phyloP scores from a whole-genome alignment of 2,329 filamentous ascomycete species.

The Pseudogymnoascus sp. region DNA sequence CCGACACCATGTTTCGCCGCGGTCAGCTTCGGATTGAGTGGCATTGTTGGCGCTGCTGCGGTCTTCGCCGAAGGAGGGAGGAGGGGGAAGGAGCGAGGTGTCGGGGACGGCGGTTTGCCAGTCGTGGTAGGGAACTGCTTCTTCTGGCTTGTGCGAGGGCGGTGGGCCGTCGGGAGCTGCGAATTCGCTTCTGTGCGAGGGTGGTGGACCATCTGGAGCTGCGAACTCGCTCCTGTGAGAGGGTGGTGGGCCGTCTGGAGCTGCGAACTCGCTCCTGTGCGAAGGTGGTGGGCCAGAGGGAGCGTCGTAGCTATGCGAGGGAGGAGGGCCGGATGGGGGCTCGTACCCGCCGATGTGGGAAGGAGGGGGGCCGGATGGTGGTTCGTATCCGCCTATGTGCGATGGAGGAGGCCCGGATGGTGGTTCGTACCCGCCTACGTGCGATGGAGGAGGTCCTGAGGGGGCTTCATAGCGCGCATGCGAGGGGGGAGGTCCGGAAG shows the following conservation, averaged over 20 bases:
- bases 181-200: conserved; percentile 22
- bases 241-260: conserved; percentile 30
- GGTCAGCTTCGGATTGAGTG: conserved; percentile 51
- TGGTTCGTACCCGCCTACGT: conserved; percentile 6
- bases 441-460: background rate
- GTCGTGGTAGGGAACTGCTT: conserved; percentile 44
- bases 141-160: conserved; percentile 13
- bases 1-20: conserved; percentile 58
- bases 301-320: conserved; percentile 16
- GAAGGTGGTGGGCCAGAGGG: conserved; percentile 20
- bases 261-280: conserved; percentile 26
- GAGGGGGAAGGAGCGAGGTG: conserved; percentile 63
- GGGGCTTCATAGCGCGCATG: conserved; percentile 5
- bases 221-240: conserved; percentile 24
- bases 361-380: conserved; percentile 1
- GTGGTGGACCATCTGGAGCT: conserved; percentile 31
- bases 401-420: background rate
- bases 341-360: conserved; percentile 21
- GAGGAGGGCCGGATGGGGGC: conserved; percentile 28
- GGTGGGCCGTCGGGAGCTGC: conserved; percentile 33
- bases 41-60: conserved; percentile 63
- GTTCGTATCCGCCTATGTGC: conserved; percentile 8
- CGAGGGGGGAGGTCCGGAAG: background rate
- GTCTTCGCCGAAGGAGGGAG: conserved; percentile 59
- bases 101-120: conserved; percentile 66